A percentile compares a stretch with the other conserved stretches of the same genome.
Evolutionary conservation across 495 filamentous ascomycete species (phyloP).

Genomic region (Aspergillus incahuasiensis): DNA sequence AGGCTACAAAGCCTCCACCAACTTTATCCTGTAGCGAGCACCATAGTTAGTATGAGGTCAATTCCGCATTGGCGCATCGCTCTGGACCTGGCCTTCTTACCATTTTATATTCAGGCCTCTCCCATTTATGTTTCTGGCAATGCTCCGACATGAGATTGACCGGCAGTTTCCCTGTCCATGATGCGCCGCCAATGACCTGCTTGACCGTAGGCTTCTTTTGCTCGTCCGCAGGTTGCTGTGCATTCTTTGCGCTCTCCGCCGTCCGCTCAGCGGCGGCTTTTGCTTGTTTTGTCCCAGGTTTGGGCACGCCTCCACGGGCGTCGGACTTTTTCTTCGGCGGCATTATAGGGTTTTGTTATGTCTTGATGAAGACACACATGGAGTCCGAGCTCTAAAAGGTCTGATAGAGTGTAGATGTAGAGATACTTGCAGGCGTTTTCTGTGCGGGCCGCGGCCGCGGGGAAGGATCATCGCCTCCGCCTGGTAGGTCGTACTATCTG

Average conservation of each 20-base stretch:
- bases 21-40: slow-evolving; percentile 40
- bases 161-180: slow-evolving; percentile 96
- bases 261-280: slow-evolving; percentile 36
- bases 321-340: slow-evolving; percentile 42
- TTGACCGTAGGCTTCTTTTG: slow-evolving; percentile 77
- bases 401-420: neutral
- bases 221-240: slow-evolving; percentile 42
- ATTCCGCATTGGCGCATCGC: neutral
- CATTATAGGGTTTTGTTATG: slow-evolving; percentile 20
- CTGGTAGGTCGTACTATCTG: neutral
- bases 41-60: neutral
- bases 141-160: slow-evolving; percentile 91
- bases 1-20: slow-evolving; percentile 64
- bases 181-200: slow-evolving; percentile 86
- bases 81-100: slow-evolving; percentile 28
- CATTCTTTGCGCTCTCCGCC: slow-evolving; percentile 24
- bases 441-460: slow-evolving; percentile 3
- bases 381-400: slow-evolving; percentile 10
- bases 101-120: slow-evolving; percentile 87
- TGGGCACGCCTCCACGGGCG: slow-evolving; percentile 38
- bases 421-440: slow-evolving; percentile 8
- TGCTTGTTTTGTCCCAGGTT: slow-evolving; percentile 44
- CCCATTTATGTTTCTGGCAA: slow-evolving; percentile 93
- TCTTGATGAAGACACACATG: slow-evolving; percentile 19
- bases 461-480: neutral